These are phyloP conservation scores for Coemansia javaensis DNA, from an alignment of 192 early-diverging fungal genomes.

Conservation along the genomic window DNA sequence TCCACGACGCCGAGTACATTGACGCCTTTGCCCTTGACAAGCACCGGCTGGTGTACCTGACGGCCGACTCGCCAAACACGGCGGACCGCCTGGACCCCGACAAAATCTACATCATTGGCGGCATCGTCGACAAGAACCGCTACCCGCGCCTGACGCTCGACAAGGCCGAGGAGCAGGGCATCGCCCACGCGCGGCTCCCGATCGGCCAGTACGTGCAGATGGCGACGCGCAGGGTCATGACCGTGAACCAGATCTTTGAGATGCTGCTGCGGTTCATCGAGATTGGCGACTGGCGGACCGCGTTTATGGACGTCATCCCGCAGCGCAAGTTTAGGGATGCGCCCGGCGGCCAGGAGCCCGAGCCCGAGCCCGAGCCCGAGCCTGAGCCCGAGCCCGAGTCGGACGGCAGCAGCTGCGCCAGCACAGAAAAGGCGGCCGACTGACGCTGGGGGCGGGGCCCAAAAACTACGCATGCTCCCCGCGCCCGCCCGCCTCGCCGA, in stretches of 20 bases:
- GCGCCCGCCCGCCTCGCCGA: neutral
- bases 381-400: neutral
- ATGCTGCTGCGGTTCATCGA: conserved; percentile 81
- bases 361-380: neutral
- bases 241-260: conserved; percentile 94
- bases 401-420: no score
- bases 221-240: conserved; percentile 76
- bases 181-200: conserved; percentile 74
- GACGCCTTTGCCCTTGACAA: conserved; percentile 52
- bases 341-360: neutral
- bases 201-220: conserved; percentile 82
- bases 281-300: conserved; percentile 72
- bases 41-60: conserved; percentile 76
- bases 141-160: conserved; percentile 74
- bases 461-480: no score
- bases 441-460: no score
- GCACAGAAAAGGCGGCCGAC: no score
- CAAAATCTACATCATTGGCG: conserved; percentile 87
- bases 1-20: conserved; percentile 31
- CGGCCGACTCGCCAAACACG: conserved; percentile 79
- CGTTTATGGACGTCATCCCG: conserved; percentile 90
- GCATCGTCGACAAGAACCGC: conserved; percentile 92
- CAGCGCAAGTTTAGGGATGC: conserved; percentile 72
- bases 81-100: conserved; percentile 63
- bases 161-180: conserved; percentile 70